These are phyloP conservation scores for Tricholoma flavovirens DNA, from an alignment of 768 basidiomycete genomes.

Conservation along the genomic window DNA sequence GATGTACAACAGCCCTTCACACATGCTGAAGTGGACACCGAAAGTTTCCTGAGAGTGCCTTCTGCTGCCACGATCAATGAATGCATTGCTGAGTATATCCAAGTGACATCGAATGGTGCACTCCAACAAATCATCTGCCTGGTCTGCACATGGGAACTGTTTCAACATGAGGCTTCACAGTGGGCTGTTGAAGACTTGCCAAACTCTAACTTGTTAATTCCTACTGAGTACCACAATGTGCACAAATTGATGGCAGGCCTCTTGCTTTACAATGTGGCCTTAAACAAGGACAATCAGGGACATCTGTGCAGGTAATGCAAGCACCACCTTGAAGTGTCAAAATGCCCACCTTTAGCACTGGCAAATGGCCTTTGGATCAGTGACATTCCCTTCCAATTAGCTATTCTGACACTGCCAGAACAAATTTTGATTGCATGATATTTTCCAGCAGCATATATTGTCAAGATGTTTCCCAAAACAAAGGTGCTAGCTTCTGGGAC, in stretches of 20 bases:
- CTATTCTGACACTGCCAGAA: neutral
- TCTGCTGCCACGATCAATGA: no score
- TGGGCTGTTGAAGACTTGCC: neutral
- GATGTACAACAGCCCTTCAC: no score
- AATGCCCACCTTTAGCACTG: neutral
- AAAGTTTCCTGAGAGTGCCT: no score
- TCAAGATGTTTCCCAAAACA: neutral
- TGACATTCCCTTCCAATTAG: neutral
- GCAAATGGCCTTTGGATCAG: neutral
- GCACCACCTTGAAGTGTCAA: no score
- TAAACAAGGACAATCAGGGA: no score
- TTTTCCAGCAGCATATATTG: neutral
- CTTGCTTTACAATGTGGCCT: no score
- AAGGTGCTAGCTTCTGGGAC: neutral
- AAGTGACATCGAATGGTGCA: neutral
- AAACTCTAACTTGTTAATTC: neutral
- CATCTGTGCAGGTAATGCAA: no score
- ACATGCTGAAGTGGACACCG: no score
- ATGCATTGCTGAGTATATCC: no score
- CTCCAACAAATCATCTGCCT: neutral
- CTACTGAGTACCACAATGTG: neutral
- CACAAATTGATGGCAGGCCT: neutral
- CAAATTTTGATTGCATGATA: neutral
- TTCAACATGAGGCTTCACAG: neutral
- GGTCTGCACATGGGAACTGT: neutral